phyloP scores from a whole-genome alignment of 2,329 filamentous ascomycete species.

The Talaromyces sp. region DNA sequence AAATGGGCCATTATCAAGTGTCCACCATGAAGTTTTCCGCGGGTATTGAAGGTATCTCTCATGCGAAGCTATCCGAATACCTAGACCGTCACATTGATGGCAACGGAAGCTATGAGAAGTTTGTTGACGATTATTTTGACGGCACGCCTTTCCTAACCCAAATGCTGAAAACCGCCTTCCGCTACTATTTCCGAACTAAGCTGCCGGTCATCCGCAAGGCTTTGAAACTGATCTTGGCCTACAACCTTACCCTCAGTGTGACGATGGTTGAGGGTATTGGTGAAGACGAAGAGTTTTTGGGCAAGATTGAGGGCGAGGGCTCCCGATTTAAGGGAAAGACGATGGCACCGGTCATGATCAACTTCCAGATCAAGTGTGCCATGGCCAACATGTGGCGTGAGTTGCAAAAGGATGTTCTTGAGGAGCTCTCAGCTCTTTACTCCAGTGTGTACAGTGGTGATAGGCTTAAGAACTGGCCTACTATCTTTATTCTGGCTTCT shows the following conservation, averaged over 20 bases:
- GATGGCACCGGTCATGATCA: conserved; percentile 96
- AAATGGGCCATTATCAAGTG: conserved; percentile 75
- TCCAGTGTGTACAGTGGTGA: conserved; percentile 97
- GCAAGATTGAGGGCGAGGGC: conserved; percentile 77
- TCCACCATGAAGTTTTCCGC: conserved; percentile 85
- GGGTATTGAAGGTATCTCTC: conserved; percentile 80
- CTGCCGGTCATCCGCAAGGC: conserved; percentile 89
- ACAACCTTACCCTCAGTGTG: conserved; percentile 91
- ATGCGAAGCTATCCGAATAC: conserved; percentile 77
- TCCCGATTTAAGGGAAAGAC: conserved; percentile 88
- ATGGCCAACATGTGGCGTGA: conserved; percentile 98
- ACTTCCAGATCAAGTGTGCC: conserved; percentile 97
- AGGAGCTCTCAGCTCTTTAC: conserved; percentile 87
- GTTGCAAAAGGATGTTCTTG: conserved; percentile 89
- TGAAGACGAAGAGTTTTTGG: conserved; percentile 69
- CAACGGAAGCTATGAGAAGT: conserved; percentile 83
- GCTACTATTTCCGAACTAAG: conserved; percentile 84
- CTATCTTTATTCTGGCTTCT: conserved; percentile 93
- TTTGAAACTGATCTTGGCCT: conserved; percentile 87
- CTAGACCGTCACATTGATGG: conserved; percentile 91
- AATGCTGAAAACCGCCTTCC: conserved; percentile 92
- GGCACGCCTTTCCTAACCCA: conserved; percentile 92
- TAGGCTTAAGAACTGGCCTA: conserved; percentile 97
- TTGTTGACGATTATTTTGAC: conserved; percentile 93
- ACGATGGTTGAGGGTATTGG: conserved; percentile 89